A percentile compares a stretch with the other conserved stretches of the same genome.
These are phyloP conservation scores for Volvox carteri DNA, from an alignment of 163 green algal genomes.

Conservation along the genomic window DNA sequence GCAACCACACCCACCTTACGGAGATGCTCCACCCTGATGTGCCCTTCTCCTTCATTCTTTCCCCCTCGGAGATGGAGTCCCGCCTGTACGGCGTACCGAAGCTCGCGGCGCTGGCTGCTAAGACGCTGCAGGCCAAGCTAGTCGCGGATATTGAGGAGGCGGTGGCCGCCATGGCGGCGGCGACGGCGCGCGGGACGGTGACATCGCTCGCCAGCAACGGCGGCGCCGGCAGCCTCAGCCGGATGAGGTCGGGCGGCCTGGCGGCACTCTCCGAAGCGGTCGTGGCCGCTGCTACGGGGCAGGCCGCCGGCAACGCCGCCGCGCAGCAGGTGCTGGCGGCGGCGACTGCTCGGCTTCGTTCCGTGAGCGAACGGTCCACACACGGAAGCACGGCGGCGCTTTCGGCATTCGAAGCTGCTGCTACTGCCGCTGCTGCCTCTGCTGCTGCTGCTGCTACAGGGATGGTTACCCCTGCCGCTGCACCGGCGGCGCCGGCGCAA, in stretches of 20 bases:
- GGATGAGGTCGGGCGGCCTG: conserved; percentile 3
- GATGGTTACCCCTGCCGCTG: background rate
- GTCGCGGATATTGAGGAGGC: conserved; percentile 40
- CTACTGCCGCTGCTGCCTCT: too few species aligned
- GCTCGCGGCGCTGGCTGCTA: conserved; percentile 50
- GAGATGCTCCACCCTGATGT: conserved; percentile 54
- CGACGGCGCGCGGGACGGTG: background rate
- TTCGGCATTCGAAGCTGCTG: background rate
- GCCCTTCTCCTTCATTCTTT: conserved; percentile 52
- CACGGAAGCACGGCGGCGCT: background rate
- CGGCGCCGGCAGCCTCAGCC: background rate
- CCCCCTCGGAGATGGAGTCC: conserved; percentile 8
- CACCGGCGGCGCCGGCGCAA: background rate
- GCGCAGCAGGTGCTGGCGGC: conserved; percentile 40
- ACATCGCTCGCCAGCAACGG: background rate
- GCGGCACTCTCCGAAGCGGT: conserved; percentile 2
- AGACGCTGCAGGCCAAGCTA: conserved; percentile 47
- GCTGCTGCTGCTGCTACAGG: too few species aligned
- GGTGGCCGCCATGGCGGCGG: conserved; percentile 11
- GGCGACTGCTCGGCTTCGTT: conserved; percentile 1
- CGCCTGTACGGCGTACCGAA: conserved; percentile 51
- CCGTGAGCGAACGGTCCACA: background rate
- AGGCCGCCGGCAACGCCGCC: background rate
- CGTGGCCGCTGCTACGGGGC: conserved; percentile 10
- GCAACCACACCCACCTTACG: conserved; percentile 35